Evolutionary conservation across 2,329 filamentous ascomycete species (phyloP).

Genomic region (Alternaria infectoria): DNA sequence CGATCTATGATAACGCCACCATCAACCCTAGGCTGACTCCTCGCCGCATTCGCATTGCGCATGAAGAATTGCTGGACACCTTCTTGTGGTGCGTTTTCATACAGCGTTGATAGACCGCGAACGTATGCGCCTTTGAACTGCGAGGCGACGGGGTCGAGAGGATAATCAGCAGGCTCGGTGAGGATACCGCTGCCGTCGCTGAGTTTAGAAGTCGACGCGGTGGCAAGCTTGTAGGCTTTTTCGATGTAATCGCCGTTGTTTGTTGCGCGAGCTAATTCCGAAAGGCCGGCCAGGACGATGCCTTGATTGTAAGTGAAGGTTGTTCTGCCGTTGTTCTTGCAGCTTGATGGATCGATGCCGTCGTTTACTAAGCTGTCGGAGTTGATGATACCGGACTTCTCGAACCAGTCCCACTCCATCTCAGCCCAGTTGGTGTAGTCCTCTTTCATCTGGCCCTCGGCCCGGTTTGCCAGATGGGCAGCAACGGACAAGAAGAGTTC

Average conservation of each 20-base stretch:
- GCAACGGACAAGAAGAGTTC: slow-evolving; percentile 64
- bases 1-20: slow-evolving; percentile 61
- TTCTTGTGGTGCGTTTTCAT: slow-evolving; percentile 31
- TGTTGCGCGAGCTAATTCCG: slow-evolving; percentile 59
- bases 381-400: slow-evolving; percentile 59
- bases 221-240: slow-evolving; percentile 37
- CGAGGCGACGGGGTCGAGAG: slow-evolving; percentile 36
- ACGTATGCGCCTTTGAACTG: slow-evolving; percentile 50
- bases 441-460: slow-evolving; percentile 45
- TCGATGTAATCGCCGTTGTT: slow-evolving; percentile 32
- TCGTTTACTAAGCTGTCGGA: slow-evolving; percentile 60
- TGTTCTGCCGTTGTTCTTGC: slow-evolving; percentile 59
- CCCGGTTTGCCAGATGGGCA: slow-evolving; percentile 60
- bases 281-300: slow-evolving; percentile 62
- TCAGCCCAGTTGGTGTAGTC: slow-evolving; percentile 59
- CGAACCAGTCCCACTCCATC: slow-evolving; percentile 62
- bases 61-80: slow-evolving; percentile 38
- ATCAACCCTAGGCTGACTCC: slow-evolving; percentile 35
- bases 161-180: slow-evolving; percentile 32
- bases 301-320: slow-evolving; percentile 67
- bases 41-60: slow-evolving; percentile 42
- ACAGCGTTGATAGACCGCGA: slow-evolving; percentile 39
- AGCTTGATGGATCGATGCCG: slow-evolving; percentile 55
- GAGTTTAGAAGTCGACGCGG: slow-evolving; percentile 33
- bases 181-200: slow-evolving; percentile 38